These are phyloP conservation scores for Pycnococcus provasolii DNA, from an alignment of 139 green algal genomes.

Conservation along the genomic window DNA sequence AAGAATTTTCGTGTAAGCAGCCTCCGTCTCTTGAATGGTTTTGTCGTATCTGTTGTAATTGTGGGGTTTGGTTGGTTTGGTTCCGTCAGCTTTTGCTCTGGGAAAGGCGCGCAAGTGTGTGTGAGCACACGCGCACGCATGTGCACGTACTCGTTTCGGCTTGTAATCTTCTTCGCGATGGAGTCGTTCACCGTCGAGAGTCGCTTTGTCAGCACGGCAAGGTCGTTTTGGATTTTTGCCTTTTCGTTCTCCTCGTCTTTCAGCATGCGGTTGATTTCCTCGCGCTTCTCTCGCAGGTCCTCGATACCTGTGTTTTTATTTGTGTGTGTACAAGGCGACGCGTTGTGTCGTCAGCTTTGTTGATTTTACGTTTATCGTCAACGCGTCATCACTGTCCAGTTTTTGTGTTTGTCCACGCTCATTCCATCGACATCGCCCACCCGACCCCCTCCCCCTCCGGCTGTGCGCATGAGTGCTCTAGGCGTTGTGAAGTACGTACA, in stretches of 20 bases:
- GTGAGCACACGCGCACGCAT: background rate
- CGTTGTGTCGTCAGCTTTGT: too few relatives aligned
- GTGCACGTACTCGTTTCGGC: constrained; percentile 3
- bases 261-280: constrained; percentile 44
- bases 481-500: constrained; percentile 27
- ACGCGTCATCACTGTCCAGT: too few relatives aligned
- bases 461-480: too few relatives aligned
- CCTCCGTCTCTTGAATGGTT: constrained; percentile 47
- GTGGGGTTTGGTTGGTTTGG: background rate
- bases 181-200: constrained; percentile 54
- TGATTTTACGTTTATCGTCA: too few relatives aligned
- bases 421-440: too few relatives aligned
- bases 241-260: constrained; percentile 24
- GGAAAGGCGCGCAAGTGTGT: background rate
- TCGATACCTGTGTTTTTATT: constrained; percentile 51
- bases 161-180: constrained; percentile 11
- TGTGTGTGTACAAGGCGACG: too few relatives aligned
- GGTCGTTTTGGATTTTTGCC: constrained; percentile 46
- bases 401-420: too few relatives aligned
- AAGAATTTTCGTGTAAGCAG: constrained; percentile 61
- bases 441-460: too few relatives aligned
- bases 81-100: background rate
- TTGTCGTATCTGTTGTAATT: constrained; percentile 15
- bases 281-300: constrained; percentile 59
- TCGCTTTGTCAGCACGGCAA: constrained; percentile 48